Percentiles rank a stretch among this genome's conserved stretches.
phyloP scores from a whole-genome alignment of 2,329 filamentous ascomycete genomes.

The Botrytis medusae region DNA sequence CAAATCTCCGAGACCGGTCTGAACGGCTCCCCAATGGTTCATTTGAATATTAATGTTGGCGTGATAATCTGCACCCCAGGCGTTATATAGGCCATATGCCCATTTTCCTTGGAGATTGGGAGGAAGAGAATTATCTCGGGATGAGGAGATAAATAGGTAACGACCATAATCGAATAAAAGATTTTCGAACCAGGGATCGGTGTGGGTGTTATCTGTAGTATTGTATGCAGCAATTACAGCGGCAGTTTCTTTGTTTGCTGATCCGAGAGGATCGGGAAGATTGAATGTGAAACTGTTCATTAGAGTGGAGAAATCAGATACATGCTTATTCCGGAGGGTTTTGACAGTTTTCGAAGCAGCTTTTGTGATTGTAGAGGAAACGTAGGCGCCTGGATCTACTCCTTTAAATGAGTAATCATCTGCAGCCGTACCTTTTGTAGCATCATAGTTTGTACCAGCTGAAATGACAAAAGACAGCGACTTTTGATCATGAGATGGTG shows the following conservation, averaged over 20 bases:
- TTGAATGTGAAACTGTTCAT: constrained; percentile 45
- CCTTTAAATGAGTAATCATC: constrained; percentile 50
- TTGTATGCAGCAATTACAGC: constrained; percentile 41
- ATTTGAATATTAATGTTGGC: constrained; percentile 61
- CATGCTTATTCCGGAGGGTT: constrained; percentile 41
- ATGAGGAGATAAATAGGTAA: constrained; percentile 56
- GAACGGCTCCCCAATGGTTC: constrained; percentile 59
- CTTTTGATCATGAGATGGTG: constrained; percentile 30
- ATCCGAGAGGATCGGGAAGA: constrained; percentile 47
- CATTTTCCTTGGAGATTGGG: constrained; percentile 58
- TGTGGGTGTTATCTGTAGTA: constrained; percentile 43
- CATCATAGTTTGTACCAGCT: constrained; percentile 51
- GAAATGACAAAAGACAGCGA: constrained; percentile 46
- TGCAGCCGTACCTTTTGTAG: constrained; percentile 48
- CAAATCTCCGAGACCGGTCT: constrained; percentile 50
- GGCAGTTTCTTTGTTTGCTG: constrained; percentile 44
- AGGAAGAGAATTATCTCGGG: constrained; percentile 51
- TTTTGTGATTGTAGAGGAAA: constrained; percentile 40
- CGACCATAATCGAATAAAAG: constrained; percentile 55
- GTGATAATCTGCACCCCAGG: constrained; percentile 58
- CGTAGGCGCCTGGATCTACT: constrained; percentile 44
- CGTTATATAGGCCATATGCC: constrained; percentile 47
- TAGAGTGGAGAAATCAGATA: constrained; percentile 46
- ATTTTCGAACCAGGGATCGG: constrained; percentile 53
- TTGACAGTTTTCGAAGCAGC: constrained; percentile 40